Evolutionary conservation across 257 asterid species (phyloP), one percentile per base, ranked within the genome.

Genomic region (Ophiorrhiza pumila): DNA sequence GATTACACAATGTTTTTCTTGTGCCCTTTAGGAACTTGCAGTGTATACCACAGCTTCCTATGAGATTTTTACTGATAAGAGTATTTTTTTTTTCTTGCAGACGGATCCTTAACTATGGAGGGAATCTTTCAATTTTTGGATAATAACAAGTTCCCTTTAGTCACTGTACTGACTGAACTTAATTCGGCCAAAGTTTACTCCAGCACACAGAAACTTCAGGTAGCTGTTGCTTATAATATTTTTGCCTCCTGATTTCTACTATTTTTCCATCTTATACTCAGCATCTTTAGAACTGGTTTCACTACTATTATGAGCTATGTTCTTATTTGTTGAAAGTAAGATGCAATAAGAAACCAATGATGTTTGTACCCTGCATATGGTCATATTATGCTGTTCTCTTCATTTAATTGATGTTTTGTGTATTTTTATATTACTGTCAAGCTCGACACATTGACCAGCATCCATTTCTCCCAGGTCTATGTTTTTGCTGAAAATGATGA

Each of bases 101-200:
- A 88, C 80, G 94, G 84, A 65, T 69, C 65, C 57, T 82, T 87
- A 23, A 64, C 69, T 7, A 67, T 72, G 9, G 92, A 85, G 22
- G 74, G 79, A 45, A 90, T 92, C 77, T 80, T 90, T 83, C 83
- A 79, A n/a, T 90, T 92, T 81, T 71, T 92, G 88, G 93, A 85
- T 76, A 78, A 77, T 76, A 90, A 92, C 85, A 92, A 86, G 82
- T 89, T 90, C 71, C 98, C 96, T 5, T 80, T 95, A 72, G 88
- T 89, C 78, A 90, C 92, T 63, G 52, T 87, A 37, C 83, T 95
- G 89, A 90, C 91, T 37, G 97, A 95, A 72, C 88, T 86, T 75
- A 92, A 95, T 82, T 89, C 99, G 76, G 95, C 91, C 74, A 86
- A 86, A 90, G 87, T 92, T 41, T 90, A 88, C 85, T 76, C 96